Evolutionary conservation across 2,329 filamentous ascomycete species (phyloP).

Genomic region (Aspergillus sp.): DNA sequence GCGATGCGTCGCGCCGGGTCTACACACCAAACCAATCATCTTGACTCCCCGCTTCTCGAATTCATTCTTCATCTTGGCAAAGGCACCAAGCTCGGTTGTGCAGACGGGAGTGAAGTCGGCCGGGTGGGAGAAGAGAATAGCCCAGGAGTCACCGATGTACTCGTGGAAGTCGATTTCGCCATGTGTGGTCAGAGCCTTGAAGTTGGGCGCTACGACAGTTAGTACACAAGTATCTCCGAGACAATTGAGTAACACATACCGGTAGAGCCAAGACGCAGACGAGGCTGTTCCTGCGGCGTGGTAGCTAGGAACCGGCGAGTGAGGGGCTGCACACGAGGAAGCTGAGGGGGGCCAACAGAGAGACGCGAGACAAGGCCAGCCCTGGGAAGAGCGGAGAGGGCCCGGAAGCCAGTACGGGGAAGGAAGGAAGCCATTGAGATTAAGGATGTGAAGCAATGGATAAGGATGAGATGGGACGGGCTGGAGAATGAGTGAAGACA

Average conservation of each 20-base stretch:
- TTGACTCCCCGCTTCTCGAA: constrained; percentile 85
- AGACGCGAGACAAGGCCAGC: constrained; percentile 16
- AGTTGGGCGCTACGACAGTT: constrained; percentile 57
- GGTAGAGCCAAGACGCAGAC: constrained; percentile 34
- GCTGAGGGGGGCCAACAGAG: constrained; percentile 16
- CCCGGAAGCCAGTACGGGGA: constrained; percentile 25
- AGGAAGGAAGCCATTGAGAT: constrained; percentile 28
- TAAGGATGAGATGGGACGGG: background rate
- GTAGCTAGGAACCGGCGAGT: constrained; percentile 28
- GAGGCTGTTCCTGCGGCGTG: constrained; percentile 30
- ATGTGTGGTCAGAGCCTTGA: constrained; percentile 65
- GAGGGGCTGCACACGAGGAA: constrained; percentile 23
- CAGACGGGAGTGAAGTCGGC: constrained; percentile 90
- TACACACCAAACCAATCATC: constrained; percentile 72
- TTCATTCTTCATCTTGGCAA: constrained; percentile 86
- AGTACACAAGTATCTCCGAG: background rate
- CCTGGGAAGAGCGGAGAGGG: constrained; percentile 22
- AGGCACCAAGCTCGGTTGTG: constrained; percentile 92
- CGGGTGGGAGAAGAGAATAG: constrained; percentile 69
- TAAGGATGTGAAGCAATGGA: background rate
- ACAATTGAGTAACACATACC: constrained; percentile 18
- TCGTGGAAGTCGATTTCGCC: constrained; percentile 69
- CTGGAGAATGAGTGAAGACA: background rate
- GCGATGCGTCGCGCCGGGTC: background rate
- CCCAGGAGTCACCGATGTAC: constrained; percentile 68